Conservation (phyloP, 2,329 filamentous ascomycete genomes). For the Sclerotinia spermophila region DNA sequence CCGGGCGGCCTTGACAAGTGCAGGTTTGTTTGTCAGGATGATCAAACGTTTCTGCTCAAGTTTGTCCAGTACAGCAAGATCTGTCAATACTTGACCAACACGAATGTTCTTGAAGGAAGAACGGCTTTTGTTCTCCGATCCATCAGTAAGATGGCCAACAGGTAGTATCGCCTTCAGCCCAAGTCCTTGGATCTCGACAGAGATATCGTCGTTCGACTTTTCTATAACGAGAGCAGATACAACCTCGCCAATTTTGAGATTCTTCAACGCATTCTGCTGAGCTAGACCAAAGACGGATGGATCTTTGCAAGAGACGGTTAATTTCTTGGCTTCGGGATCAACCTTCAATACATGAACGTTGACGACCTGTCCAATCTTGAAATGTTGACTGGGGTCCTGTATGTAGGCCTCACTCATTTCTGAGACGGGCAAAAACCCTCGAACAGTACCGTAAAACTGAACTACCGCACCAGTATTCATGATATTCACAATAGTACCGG, state of each 20-base stretch:
- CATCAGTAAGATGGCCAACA: constrained; percentile 78
- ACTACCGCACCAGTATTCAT: constrained; percentile 77
- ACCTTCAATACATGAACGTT: constrained; percentile 84
- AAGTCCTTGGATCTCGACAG: constrained; percentile 70
- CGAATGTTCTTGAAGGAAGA: constrained; percentile 76
- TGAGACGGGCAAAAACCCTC: constrained; percentile 83
- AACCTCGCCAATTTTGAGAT: constrained; percentile 67
- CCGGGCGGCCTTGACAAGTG: constrained; percentile 71
- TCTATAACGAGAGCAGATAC: constrained; percentile 78
- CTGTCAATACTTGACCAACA: constrained; percentile 76
- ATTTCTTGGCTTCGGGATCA: constrained; percentile 63
- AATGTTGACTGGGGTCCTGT: constrained; percentile 82
- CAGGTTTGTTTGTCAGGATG: constrained; percentile 77
- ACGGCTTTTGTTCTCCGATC: constrained; percentile 72
- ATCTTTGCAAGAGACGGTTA: constrained; percentile 92
- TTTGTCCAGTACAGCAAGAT: constrained; percentile 85
- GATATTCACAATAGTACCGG: constrained; percentile 83
- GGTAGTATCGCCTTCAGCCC: constrained; percentile 76
- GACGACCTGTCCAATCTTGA: constrained; percentile 85
- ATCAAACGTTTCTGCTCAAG: constrained; percentile 72
- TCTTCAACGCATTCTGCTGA: constrained; percentile 72
- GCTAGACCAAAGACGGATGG: constrained; percentile 70
- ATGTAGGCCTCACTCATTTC: constrained; percentile 99
- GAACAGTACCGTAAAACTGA: constrained; percentile 82
- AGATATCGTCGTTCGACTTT: constrained; percentile 71